Percentiles rank a stretch among this genome's conserved stretches.
Evolutionary conservation across 2,329 filamentous ascomycete genomes (phyloP).

Genomic region (Decorospora gaudefroyi): DNA sequence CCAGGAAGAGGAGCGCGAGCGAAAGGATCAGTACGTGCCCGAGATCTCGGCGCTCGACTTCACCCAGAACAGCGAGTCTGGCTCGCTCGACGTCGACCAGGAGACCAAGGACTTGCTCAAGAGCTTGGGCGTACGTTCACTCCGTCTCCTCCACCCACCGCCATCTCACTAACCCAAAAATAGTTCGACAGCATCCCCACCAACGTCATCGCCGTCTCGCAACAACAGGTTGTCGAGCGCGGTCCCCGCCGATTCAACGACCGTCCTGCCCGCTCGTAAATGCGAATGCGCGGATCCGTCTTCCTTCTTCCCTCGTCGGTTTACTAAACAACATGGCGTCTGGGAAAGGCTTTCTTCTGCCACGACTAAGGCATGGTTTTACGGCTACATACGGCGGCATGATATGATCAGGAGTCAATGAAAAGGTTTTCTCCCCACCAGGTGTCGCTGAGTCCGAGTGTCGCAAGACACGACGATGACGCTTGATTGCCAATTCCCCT

Average conservation of each 20-base stretch:
- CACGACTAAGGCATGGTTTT: slow-evolving; percentile 92
- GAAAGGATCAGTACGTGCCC: slow-evolving; percentile 99
- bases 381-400: slow-evolving; percentile 60
- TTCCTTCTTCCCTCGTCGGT: slow-evolving; percentile 36
- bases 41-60: slow-evolving; percentile 99
- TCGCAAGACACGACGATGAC: slow-evolving; percentile 62
- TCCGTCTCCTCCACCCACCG: background rate
- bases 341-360: slow-evolving; percentile 92
- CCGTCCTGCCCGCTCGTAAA: slow-evolving; percentile 53
- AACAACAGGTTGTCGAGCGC: slow-evolving; percentile 85
- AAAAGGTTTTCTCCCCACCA: slow-evolving; percentile 57
- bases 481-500: slow-evolving; percentile 84
- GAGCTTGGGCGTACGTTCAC: slow-evolving; percentile 87
- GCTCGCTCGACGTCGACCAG: slow-evolving; percentile 90
- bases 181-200: slow-evolving; percentile 97
- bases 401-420: slow-evolving; percentile 73
- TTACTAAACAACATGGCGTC: slow-evolving; percentile 62
- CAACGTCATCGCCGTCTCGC: slow-evolving; percentile 89
- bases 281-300: slow-evolving; percentile 55
- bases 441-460: slow-evolving; percentile 83
- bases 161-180: slow-evolving; percentile 14
- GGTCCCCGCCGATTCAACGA: slow-evolving; percentile 77
- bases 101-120: slow-evolving; percentile 99
- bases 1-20: slow-evolving; percentile 99
- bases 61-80: slow-evolving; percentile 88